These are phyloP conservation scores for Pseudogymnoascus sp. DNA, from an alignment of 2,329 filamentous ascomycete genomes.

Conservation along the genomic window DNA sequence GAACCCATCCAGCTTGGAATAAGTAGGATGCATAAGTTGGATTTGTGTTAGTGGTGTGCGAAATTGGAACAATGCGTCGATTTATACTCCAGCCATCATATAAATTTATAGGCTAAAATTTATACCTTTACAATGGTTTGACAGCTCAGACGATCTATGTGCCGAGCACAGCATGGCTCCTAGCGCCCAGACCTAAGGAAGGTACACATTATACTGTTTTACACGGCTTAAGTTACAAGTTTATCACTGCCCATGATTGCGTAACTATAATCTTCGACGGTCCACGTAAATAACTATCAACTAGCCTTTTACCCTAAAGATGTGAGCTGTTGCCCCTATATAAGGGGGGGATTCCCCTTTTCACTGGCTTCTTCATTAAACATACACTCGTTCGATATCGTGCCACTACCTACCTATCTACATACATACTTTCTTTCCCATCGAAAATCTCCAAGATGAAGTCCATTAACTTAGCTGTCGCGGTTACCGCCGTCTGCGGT, in stretches of 20 bases:
- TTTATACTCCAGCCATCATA: not conserved
- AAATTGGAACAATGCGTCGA: not conserved
- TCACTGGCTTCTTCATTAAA: not conserved
- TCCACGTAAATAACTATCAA: not conserved
- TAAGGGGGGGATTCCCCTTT: not conserved
- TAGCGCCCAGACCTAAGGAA: not conserved
- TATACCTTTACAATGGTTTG: not conserved
- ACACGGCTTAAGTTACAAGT: not conserved
- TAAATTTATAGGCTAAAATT: not conserved
- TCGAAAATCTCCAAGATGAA: not conserved
- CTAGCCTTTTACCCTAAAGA: not conserved
- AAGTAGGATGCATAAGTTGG: not conserved
- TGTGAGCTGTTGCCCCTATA: not conserved
- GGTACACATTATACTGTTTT: not conserved
- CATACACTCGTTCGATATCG: not conserved
- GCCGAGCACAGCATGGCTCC: not conserved
- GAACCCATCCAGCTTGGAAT: not conserved
- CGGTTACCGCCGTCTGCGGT: not conserved
- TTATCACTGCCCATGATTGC: not conserved
- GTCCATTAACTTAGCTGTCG: not conserved
- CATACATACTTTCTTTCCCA: not conserved
- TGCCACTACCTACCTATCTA: not conserved
- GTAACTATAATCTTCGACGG: not conserved
- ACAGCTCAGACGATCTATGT: not conserved
- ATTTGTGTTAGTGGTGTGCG: not conserved